Conservation (phyloP, 139 green algal species). For the Tetradesmus lagerheimii region DNA sequence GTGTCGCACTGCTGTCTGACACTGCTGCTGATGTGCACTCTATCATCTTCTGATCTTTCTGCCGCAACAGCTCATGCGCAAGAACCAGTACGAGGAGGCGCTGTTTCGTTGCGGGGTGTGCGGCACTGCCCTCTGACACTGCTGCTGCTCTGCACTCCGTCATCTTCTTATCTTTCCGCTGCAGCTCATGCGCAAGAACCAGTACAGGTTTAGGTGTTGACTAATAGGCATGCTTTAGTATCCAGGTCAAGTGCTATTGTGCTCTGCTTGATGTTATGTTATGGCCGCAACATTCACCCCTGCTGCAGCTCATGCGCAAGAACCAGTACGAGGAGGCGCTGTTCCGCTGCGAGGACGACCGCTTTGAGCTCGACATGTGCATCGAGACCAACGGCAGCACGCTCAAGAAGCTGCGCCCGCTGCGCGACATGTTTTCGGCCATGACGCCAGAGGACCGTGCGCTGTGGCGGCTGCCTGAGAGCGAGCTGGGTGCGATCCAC, state of each 20-base stretch:
- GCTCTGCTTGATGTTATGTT: not conserved
- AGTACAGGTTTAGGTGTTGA: no score
- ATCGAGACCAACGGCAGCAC: slow-evolving; percentile 88
- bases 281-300: no score
- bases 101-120: slow-evolving; percentile 59
- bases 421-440: slow-evolving; percentile 66
- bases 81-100: slow-evolving; percentile 98
- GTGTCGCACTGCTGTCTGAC: no score
- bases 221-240: no score
- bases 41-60: no score
- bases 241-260: slow-evolving; percentile 77
- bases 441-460: slow-evolving; percentile 78
- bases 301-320: slow-evolving; percentile 92
- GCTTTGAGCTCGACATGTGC: slow-evolving; percentile 96
- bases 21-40: not conserved
- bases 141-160: not conserved
- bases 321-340: slow-evolving; percentile 98
- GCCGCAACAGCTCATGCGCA: slow-evolving; percentile 96
- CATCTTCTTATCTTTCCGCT: no score
- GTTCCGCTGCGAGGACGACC: slow-evolving; percentile 96
- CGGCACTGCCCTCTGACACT: no score
- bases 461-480: slow-evolving; percentile 65
- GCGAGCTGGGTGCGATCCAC: slow-evolving; percentile 77
- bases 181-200: slow-evolving; percentile 98
- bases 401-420: slow-evolving; percentile 68